These are phyloP conservation scores for Cladosporium austrohemisphaericum DNA, from an alignment of 2,329 filamentous ascomycete species.

Conservation along the genomic window DNA sequence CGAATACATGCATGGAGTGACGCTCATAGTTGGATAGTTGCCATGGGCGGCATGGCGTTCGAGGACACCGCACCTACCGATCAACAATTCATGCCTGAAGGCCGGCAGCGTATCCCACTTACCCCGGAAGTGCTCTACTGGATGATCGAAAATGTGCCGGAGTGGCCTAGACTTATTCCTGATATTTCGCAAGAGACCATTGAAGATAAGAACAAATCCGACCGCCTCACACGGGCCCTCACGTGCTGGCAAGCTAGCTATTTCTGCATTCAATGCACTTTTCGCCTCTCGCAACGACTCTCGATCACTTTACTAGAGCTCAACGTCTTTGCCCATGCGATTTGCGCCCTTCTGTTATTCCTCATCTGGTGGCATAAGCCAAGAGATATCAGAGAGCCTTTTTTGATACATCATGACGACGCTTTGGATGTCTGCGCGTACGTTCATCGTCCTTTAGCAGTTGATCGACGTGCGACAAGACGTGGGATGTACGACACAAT, in stretches of 20 bases:
- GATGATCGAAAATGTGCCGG: background rate
- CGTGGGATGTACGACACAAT: background rate
- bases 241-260: constrained; percentile 20
- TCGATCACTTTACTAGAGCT: constrained; percentile 23
- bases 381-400: constrained; percentile 15
- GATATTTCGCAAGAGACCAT: constrained; percentile 10
- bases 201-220: constrained; percentile 21
- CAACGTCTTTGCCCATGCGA: constrained; percentile 23
- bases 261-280: constrained; percentile 21
- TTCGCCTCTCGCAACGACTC: constrained; percentile 16
- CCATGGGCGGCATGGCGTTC: constrained; percentile 23
- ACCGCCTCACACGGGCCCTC: constrained; percentile 18
- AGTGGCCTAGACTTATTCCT: background rate
- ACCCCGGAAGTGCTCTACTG: background rate
- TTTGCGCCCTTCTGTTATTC: constrained; percentile 22
- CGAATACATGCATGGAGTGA: constrained; percentile 17
- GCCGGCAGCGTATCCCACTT: background rate
- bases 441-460: background rate
- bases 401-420: background rate
- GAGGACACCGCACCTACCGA: background rate
- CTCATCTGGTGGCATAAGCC: constrained; percentile 24
- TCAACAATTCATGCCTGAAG: background rate
- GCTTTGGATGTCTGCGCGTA: background rate
- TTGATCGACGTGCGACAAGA: background rate
- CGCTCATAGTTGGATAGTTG: constrained; percentile 20